Conservation (phyloP, 805 yeast genomes). For the Yarrowia bubula region DNA sequence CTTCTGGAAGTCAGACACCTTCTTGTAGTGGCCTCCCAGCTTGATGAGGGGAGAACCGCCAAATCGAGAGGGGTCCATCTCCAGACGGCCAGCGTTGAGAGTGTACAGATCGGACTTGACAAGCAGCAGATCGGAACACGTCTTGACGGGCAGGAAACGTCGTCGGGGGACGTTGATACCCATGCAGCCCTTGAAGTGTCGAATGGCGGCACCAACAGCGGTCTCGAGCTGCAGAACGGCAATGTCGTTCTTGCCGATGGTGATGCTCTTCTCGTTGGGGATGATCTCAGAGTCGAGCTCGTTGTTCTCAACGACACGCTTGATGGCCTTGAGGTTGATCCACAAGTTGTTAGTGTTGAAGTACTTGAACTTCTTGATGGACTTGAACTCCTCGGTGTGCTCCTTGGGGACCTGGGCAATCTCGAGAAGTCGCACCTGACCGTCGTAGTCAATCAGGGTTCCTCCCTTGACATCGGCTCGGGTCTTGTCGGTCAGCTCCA, state of each 20-base stretch:
- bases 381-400: constrained; percentile 96
- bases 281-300: constrained; percentile 88
- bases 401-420: constrained; percentile 98
- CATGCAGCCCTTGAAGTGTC: constrained; percentile 90
- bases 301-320: constrained; percentile 82
- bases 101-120: constrained; percentile 93
- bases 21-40: constrained; percentile 94
- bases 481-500: constrained; percentile 98
- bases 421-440: constrained; percentile 89
- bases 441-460: constrained; percentile 93
- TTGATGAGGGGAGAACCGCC: constrained; percentile 93
- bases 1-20: constrained; percentile 84
- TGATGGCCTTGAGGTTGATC: constrained; percentile 93
- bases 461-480: constrained; percentile 99
- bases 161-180: constrained; percentile 99
- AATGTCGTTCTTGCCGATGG: constrained; percentile 71
- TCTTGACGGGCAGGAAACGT: constrained; percentile 96
- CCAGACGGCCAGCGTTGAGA: constrained; percentile 87
- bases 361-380: constrained; percentile 95
- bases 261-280: constrained; percentile 86
- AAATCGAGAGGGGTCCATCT: constrained; percentile 77
- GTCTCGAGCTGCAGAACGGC: constrained; percentile 95
- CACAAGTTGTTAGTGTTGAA: constrained; percentile 98
- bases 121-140: constrained; percentile 88
- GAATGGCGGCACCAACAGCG: constrained; percentile 98